These are phyloP conservation scores for Cercospora sojina DNA, from an alignment of 2,329 filamentous ascomycete species.

Conservation along the genomic window DNA sequence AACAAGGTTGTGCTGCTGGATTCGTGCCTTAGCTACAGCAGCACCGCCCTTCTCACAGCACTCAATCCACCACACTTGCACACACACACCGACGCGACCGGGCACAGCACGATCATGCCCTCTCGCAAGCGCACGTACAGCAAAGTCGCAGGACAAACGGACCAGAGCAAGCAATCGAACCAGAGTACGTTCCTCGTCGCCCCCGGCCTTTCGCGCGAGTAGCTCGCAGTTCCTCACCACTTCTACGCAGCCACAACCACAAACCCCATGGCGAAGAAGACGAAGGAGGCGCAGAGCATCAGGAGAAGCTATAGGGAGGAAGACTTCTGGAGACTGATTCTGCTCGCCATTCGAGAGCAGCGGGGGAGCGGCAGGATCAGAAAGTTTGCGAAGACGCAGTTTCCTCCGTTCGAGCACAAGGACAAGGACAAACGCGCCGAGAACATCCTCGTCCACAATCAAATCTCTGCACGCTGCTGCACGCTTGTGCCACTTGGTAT, in stretches of 20 bases:
- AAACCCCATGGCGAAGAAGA: neutral
- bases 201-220: neutral
- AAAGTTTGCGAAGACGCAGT: neutral
- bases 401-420: slow-evolving; percentile 8
- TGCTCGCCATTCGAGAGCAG: neutral
- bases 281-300: neutral
- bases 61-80: neutral
- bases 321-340: neutral
- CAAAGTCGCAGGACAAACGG: neutral
- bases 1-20: neutral
- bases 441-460: neutral
- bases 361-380: neutral
- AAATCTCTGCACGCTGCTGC: neutral
- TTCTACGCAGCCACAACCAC: neutral
- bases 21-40: neutral
- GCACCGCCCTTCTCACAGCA: neutral
- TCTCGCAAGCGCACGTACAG: neutral
- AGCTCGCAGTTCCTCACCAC: neutral
- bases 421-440: neutral
- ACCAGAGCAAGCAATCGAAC: neutral
- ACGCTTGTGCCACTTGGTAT: neutral
- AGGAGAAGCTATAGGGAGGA: neutral
- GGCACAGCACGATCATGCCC: neutral
- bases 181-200: neutral
- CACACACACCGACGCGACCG: neutral